Evolutionary conservation across 257 asterid species (phyloP).

Genomic region (Forsythia suspensa): DNA sequence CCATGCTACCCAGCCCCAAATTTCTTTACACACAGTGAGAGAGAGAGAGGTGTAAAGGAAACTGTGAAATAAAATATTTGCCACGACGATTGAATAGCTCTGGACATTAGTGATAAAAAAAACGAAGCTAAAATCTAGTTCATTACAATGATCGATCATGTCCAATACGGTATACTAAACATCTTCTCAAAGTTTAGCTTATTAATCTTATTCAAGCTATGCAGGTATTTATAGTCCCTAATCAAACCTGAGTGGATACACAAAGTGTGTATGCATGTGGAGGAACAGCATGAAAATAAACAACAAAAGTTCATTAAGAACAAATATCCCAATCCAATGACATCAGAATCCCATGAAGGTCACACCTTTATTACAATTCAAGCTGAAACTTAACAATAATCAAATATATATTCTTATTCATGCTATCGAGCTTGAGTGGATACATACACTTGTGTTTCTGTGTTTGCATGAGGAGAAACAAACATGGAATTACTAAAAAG

Average conservation of each 20-base stretch:
- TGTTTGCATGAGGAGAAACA: slow-evolving; percentile 6
- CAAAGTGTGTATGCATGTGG: background rate
- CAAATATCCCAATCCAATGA: background rate
- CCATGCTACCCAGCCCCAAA: slow-evolving; percentile 26
- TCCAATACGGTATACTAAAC: background rate
- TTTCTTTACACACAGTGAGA: background rate
- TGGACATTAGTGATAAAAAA: background rate
- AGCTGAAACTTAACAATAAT: background rate
- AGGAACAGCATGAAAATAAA: background rate
- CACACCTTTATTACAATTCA: background rate
- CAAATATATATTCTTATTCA: background rate
- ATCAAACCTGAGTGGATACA: background rate
- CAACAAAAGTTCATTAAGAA: background rate
- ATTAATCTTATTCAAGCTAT: background rate
- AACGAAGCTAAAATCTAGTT: background rate
- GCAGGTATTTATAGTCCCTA: background rate
- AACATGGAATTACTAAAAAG: background rate
- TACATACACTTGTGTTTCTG: background rate
- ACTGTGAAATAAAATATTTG: background rate
- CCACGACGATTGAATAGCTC: background rate
- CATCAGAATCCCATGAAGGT: background rate
- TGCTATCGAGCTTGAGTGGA: background rate
- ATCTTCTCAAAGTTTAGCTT: background rate
- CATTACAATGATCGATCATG: background rate
- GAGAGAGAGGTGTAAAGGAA: background rate